Evolutionary conservation across 148 eudicot genomes (phyloP).

Genomic region (Spergularia bocconei): DNA sequence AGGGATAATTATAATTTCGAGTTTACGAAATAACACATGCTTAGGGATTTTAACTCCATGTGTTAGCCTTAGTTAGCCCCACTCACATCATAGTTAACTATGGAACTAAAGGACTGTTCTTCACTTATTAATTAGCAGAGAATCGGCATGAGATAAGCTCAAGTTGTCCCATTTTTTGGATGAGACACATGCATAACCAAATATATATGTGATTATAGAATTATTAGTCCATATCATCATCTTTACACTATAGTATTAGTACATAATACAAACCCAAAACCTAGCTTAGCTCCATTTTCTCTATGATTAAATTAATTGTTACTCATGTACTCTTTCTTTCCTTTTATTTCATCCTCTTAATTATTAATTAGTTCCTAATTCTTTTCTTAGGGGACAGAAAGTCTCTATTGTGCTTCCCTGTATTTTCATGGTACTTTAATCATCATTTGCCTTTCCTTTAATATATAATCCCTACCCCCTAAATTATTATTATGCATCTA

Average conservation of each 20-base stretch:
- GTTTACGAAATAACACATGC: too few species aligned
- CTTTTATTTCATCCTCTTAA: background rate
- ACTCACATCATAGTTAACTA: background rate
- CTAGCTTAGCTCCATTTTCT: background rate
- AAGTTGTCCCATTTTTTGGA: slow-evolving; percentile 26
- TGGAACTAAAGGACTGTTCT: background rate
- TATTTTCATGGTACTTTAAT: slow-evolving; percentile 21
- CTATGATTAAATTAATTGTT: background rate
- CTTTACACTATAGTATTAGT: background rate
- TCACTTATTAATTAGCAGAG: slow-evolving; percentile 11
- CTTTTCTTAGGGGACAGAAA: slow-evolving; percentile 25
- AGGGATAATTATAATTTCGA: too few species aligned
- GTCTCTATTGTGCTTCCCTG: slow-evolving; percentile 29
- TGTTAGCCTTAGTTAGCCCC: slow-evolving; percentile 16
- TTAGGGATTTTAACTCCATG: background rate
- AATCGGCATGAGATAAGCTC: slow-evolving; percentile 31
- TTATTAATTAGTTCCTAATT: slow-evolving; percentile 9
- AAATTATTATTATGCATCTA: background rate
- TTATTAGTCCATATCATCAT: background rate
- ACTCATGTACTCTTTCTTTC: slow-evolving; percentile 9
- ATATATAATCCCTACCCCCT: background rate
- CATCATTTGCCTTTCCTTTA: slow-evolving; percentile 9
- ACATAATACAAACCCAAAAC: background rate
- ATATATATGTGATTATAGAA: background rate
- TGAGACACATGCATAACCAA: slow-evolving; percentile 10